phyloP scores from a whole-genome alignment of 345 rosid genomes.

The Sapria himalayana region DNA sequence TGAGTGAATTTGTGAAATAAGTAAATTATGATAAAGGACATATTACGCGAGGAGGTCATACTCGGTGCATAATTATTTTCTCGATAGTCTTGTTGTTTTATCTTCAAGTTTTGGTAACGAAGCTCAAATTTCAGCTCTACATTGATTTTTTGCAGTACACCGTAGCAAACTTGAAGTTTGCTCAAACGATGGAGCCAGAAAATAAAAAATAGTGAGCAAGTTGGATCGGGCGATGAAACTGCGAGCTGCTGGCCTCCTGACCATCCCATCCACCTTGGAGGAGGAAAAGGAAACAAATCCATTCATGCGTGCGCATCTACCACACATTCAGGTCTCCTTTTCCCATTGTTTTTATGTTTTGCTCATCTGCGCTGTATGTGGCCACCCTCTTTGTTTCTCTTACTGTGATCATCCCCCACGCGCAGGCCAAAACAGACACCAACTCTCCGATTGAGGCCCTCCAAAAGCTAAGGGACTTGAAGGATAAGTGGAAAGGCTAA shows the following conservation, averaged over 20 bases:
- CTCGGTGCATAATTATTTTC: too few species aligned
- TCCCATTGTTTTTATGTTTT: neutral
- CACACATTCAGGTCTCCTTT: constrained; percentile 30
- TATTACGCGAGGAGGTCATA: too few species aligned
- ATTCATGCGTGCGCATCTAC: constrained; percentile 54
- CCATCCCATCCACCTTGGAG: constrained; percentile 70
- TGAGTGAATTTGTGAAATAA: too few species aligned
- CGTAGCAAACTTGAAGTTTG: constrained; percentile 79
- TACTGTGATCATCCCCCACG: neutral
- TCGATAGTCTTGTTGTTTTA: too few species aligned
- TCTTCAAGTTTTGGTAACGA: too few species aligned
- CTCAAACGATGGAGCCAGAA: constrained; percentile 50
- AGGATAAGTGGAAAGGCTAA: constrained; percentile 67
- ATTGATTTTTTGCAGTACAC: constrained; percentile 60
- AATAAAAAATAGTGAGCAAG: constrained; percentile 50
- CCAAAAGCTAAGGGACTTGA: constrained; percentile 33
- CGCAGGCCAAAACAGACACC: constrained; percentile 40
- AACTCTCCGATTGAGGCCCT: constrained; percentile 45
- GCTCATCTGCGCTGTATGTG: neutral
- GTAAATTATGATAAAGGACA: too few species aligned
- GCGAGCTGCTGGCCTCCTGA: constrained; percentile 46
- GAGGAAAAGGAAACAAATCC: constrained; percentile 81
- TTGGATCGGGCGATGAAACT: constrained; percentile 64
- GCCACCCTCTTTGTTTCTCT: neutral
- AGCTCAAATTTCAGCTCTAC: too few species aligned